Percentiles rank a stretch among this genome's conserved stretches.
Conservation (phyloP, 2,329 filamentous ascomycete genomes). For the Pseudogymnoascus sp. region DNA sequence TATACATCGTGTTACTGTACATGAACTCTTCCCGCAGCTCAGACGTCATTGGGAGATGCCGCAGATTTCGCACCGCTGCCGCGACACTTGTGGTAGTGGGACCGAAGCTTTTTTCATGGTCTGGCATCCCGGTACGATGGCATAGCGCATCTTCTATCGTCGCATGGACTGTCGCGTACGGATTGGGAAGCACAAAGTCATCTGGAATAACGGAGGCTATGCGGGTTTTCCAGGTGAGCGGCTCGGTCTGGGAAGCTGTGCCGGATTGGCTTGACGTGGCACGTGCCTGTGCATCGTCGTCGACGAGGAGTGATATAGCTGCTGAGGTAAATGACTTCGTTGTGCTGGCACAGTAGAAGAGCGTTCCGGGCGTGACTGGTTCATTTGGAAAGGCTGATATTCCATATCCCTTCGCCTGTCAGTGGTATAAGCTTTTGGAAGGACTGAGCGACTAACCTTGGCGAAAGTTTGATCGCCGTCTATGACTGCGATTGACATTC, state of each 20-base stretch:
- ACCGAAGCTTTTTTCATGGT: slow-evolving; percentile 35
- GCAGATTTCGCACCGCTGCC: slow-evolving; percentile 37
- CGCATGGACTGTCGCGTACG: slow-evolving; percentile 40
- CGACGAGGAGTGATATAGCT: slow-evolving; percentile 42
- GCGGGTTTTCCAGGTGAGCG: slow-evolving; percentile 36
- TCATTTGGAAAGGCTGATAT: slow-evolving; percentile 32
- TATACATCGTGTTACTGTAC: slow-evolving; percentile 47
- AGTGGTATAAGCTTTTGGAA: not conserved
- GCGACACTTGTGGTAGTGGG: slow-evolving; percentile 27
- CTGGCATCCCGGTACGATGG: slow-evolving; percentile 45
- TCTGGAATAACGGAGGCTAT: slow-evolving; percentile 41
- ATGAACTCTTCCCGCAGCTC: slow-evolving; percentile 40
- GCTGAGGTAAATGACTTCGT: slow-evolving; percentile 50
- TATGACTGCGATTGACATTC: slow-evolving; percentile 41
- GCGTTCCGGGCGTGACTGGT: slow-evolving; percentile 38
- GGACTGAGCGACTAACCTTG: slow-evolving; percentile 28
- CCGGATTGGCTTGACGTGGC: slow-evolving; percentile 25
- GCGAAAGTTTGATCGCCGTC: slow-evolving; percentile 37
- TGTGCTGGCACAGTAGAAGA: slow-evolving; percentile 49
- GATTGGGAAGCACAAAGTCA: slow-evolving; percentile 45
- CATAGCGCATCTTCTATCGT: slow-evolving; percentile 48
- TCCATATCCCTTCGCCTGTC: slow-evolving; percentile 32
- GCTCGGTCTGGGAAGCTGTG: not conserved
- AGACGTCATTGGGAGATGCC: slow-evolving; percentile 37
- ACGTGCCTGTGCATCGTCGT: slow-evolving; percentile 33